These are phyloP conservation scores for Petunia secreta DNA, from an alignment of 257 asterid genomes.

Conservation along the genomic window DNA sequence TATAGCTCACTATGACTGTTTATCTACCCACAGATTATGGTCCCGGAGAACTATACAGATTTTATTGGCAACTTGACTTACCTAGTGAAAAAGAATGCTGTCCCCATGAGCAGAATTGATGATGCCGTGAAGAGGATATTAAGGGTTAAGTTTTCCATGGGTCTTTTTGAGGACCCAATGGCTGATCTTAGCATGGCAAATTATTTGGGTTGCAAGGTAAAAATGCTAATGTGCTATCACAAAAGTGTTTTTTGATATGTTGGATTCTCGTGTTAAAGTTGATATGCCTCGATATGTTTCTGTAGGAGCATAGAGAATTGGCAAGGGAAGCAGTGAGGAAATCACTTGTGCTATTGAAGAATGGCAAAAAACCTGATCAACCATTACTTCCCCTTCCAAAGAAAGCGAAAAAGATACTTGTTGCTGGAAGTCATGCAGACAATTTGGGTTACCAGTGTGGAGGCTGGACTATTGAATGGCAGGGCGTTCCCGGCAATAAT, in stretches of 20 bases:
- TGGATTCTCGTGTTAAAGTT: not conserved
- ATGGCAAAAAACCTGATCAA: slow-evolving; percentile 37
- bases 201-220: slow-evolving; percentile 56
- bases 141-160: slow-evolving; percentile 65
- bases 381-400: slow-evolving; percentile 62
- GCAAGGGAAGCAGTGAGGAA: slow-evolving; percentile 55
- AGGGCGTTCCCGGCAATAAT: slow-evolving; percentile 44
- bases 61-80: slow-evolving; percentile 42
- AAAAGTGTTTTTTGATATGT: not conserved
- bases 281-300: not conserved
- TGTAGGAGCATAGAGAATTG: slow-evolving; percentile 47
- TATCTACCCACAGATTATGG: slow-evolving; percentile 46
- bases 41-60: slow-evolving; percentile 55
- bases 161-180: slow-evolving; percentile 52
- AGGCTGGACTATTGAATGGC: slow-evolving; percentile 74
- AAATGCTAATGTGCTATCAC: not conserved
- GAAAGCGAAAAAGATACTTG: slow-evolving; percentile 45
- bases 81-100: slow-evolving; percentile 45
- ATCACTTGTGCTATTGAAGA: slow-evolving; percentile 54
- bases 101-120: slow-evolving; percentile 66
- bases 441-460: slow-evolving; percentile 70
- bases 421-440: slow-evolving; percentile 51
- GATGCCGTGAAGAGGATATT: slow-evolving; percentile 64
- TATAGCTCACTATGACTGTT: not conserved
- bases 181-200: slow-evolving; percentile 57